These are phyloP conservation scores for Tolypocladium guangdongense DNA, from an alignment of 2,329 filamentous ascomycete genomes.

Conservation along the genomic window DNA sequence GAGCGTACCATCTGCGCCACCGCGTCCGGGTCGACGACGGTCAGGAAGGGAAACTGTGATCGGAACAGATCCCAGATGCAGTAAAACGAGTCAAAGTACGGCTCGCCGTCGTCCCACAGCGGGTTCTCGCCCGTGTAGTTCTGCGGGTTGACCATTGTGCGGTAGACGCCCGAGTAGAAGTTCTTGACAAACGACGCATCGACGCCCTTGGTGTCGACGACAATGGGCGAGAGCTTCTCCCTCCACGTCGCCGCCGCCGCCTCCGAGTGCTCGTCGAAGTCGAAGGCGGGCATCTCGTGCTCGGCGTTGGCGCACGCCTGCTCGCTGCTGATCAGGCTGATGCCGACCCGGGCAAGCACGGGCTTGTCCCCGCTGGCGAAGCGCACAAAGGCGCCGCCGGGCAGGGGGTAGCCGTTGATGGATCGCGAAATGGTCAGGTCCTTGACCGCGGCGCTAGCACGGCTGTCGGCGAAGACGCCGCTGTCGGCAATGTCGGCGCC, in stretches of 20 bases:
- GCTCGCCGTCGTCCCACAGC: slow-evolving; percentile 52
- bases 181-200: slow-evolving; percentile 44
- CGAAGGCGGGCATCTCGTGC: slow-evolving; percentile 55
- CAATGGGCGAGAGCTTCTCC: slow-evolving; percentile 48
- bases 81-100: slow-evolving; percentile 68
- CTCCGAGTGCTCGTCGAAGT: slow-evolving; percentile 43
- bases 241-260: slow-evolving; percentile 49
- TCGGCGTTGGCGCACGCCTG: slow-evolving; percentile 61
- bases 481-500: slow-evolving; percentile 46
- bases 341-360: slow-evolving; percentile 54
- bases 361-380: slow-evolving; percentile 40
- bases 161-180: slow-evolving; percentile 63
- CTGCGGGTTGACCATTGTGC: slow-evolving; percentile 62
- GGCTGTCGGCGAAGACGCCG: slow-evolving; percentile 50
- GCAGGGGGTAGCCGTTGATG: slow-evolving; percentile 42
- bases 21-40: slow-evolving; percentile 52
- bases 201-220: slow-evolving; percentile 40
- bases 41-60: slow-evolving; percentile 58
- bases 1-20: slow-evolving; percentile 59
- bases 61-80: slow-evolving; percentile 67
- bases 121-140: slow-evolving; percentile 67
- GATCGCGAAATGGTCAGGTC: slow-evolving; percentile 35
- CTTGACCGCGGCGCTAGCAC: slow-evolving; percentile 36
- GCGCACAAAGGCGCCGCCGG: slow-evolving; percentile 52
- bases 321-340: slow-evolving; percentile 56